Evolutionary conservation across 805 yeast genomes (phyloP), one percentile per base, ranked within the genome.

Genomic region (Nakazawaea anatomiae): DNA sequence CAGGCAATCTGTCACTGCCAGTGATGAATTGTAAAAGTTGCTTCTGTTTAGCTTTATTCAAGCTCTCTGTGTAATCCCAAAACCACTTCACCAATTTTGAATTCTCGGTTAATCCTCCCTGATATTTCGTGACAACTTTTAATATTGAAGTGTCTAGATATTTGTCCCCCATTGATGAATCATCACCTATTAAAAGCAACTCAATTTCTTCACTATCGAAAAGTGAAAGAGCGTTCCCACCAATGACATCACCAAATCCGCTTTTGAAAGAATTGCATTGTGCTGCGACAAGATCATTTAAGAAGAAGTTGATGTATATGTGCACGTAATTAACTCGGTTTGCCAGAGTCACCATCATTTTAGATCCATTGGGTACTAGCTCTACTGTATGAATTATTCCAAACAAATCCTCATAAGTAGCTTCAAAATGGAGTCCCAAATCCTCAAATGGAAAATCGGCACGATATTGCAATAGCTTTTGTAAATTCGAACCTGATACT

Each of bases 1-100:
- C 96, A 0, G 99, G 98, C 6, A 94, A 74, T 43, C 97, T 71
- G 60, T 89, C 96, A 1, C 96, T 85, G 0, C 98, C 97, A 0
- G 97, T 91, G 2, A 91, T 82, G 64, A 92, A 92, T 18, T 76
- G 71, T 39, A 92, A 67, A 42, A 92, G 69, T 57, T 77, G 78
- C 55, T 82, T 80, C 57, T 87, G 95, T 32, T 75, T 71, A 4
- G 52, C 58, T 36, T 67, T 67, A 1, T 68, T 60, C 48, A 83
- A 63, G 9, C 67, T 58, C n/a, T 70, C 71, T 57, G 88, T 75
- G 62, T 81, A 80, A 14, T 85, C 83, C 98, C 99, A 92, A 62
- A 92, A 89, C 98, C 98, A 94, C 28, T 59, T 51, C 4, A 90
- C 75, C 0, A 83, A 68, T 0, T 58, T 52, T 5, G 75, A 70